Conservation (phyloP, 1,284 basidiomycete genomes). For the Exsudoporus floridanus region DNA sequence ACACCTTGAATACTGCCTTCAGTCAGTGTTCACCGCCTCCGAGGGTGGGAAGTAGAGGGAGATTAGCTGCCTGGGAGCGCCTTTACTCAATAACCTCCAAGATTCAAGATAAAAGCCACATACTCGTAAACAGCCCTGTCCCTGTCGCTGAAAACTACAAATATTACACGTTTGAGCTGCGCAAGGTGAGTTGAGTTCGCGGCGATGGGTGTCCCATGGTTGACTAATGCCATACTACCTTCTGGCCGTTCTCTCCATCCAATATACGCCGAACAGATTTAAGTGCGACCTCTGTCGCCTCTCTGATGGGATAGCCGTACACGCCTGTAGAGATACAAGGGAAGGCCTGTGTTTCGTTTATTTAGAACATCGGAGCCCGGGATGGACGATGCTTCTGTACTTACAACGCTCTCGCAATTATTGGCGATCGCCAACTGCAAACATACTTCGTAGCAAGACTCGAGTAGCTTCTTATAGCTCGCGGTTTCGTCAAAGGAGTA, state of each 20-base stretch:
- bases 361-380: background rate
- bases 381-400: background rate
- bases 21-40: background rate
- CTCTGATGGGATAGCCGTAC: constrained; percentile 74
- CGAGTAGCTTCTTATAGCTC: constrained; percentile 54
- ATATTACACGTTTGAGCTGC: constrained; percentile 74
- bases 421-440: constrained; percentile 64
- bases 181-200: constrained; percentile 24
- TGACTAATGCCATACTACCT: constrained; percentile 38
- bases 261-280: constrained; percentile 56
- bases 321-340: constrained; percentile 80
- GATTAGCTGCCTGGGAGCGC: constrained; percentile 46
- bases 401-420: constrained; percentile 64
- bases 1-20: background rate
- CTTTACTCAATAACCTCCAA: background rate
- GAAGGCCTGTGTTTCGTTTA: constrained; percentile 56
- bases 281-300: constrained; percentile 72
- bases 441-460: constrained; percentile 71
- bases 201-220: background rate
- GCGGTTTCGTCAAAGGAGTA: constrained; percentile 54
- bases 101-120: constrained; percentile 26
- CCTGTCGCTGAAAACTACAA: constrained; percentile 66
- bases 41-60: constrained; percentile 55
- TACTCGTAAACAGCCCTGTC: constrained; percentile 68
- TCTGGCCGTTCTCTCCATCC: constrained; percentile 52